Base-by-base conservation (phyloP, 2,329 filamentous ascomycete species). In the Immersiporthe knoxdaviesiana region DNA sequence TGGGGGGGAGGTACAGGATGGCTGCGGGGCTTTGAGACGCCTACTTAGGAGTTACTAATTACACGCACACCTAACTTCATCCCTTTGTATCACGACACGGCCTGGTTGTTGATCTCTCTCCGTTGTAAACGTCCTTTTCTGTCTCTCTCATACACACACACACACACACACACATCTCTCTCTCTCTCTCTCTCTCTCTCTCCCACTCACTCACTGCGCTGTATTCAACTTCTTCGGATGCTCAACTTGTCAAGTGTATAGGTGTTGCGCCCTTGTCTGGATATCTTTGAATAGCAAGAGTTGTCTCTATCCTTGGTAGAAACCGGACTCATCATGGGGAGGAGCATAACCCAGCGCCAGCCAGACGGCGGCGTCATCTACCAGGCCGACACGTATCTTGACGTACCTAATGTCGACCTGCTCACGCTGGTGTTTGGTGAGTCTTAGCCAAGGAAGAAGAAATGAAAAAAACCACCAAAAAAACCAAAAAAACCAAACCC, bases 401-500 rank as follows among this genome's bases (percentile, higher is more conserved):
- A 77, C 1, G 68, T 84, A 3, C 82, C 83, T 0, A 73, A 77
- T 14, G 44, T 84, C 24, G 83, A 85, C 69, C 65, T 84, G 8
- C 75, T 84, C 47, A 82, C 82, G 0, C 72, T 81, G 39, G 72
- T 85, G 0, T 83, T 84, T 44, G 83, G 82, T 83, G 74, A 68
- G 74, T 37, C 24, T 12, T 30, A 5, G 12, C 37, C n/a, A n/a
- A n/a, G n/a, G n/a, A n/a, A n/a, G n/a, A n/a, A n/a, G n/a, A n/a
- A n/a, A n/a, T n/a, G n/a, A n/a, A n/a, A n/a, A n/a, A n/a, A n/a
- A n/a, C n/a, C n/a, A n/a, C n/a, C n/a, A n/a, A n/a, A n/a, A n/a
- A n/a, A n/a, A n/a, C n/a, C n/a, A n/a, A n/a, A n/a, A n/a, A n/a
- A n/a, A n/a, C n/a, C n/a, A n/a, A n/a, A n/a, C n/a, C n/a, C n/a